Percentiles rank a stretch among this genome's conserved stretches.
Evolutionary conservation across 768 basidiomycete genomes (phyloP).

Genomic region (Pisolithus microcarpus): DNA sequence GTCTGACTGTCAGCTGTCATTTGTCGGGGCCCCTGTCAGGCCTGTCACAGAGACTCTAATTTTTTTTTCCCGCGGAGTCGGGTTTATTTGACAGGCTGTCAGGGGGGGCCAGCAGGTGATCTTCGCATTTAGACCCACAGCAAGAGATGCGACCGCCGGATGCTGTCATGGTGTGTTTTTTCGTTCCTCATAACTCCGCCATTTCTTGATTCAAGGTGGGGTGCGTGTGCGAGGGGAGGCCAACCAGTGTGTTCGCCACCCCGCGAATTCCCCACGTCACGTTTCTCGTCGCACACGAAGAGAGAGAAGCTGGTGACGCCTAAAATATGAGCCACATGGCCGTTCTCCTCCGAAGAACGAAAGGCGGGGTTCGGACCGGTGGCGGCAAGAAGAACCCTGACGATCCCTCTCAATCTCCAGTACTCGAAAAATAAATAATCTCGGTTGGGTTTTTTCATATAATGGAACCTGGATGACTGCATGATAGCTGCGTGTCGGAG

Average conservation of each 20-base stretch:
- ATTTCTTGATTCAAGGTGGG: too few relatives aligned
- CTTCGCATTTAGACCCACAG: too few relatives aligned
- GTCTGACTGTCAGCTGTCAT: not conserved
- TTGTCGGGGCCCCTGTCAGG: not conserved
- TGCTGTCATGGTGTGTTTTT: too few relatives aligned
- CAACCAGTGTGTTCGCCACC: not conserved
- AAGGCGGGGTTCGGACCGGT: conserved; percentile 15
- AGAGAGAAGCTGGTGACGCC: conserved; percentile 6
- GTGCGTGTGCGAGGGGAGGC: too few relatives aligned
- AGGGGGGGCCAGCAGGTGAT: too few relatives aligned
- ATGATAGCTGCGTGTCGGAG: conserved; percentile 18
- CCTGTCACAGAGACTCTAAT: not conserved
- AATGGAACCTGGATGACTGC: not conserved
- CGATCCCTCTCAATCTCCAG: conserved; percentile 22
- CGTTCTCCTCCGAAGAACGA: conserved; percentile 17
- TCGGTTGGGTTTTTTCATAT: not conserved
- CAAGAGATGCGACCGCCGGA: too few relatives aligned
- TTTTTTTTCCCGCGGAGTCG: not conserved
- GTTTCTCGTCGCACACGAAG: too few relatives aligned
- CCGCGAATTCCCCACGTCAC: conserved; percentile 18
- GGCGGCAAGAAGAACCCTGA: conserved; percentile 14
- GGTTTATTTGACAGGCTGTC: too few relatives aligned
- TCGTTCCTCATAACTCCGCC: too few relatives aligned
- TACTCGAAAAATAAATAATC: too few relatives aligned
- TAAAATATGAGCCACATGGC: conserved; percentile 15